These are phyloP conservation scores for Karstenula rhodostoma DNA, from an alignment of 2,329 filamentous ascomycete genomes.

Conservation along the genomic window DNA sequence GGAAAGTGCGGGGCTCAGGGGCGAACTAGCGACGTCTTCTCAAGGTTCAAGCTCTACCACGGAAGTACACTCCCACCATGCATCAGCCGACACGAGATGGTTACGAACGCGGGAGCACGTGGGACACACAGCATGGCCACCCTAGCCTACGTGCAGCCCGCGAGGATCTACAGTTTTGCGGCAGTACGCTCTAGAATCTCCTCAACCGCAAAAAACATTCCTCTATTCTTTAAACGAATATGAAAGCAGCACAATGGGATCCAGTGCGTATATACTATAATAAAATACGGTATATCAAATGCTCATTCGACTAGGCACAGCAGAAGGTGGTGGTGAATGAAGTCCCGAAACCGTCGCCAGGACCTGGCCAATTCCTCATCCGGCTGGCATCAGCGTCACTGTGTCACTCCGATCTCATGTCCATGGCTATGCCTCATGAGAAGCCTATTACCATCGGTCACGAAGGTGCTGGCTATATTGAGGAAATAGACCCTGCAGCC, in stretches of 20 bases:
- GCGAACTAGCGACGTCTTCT: background rate
- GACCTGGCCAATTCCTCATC: slow-evolving; percentile 23
- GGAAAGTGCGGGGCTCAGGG: background rate
- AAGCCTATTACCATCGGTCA: slow-evolving; percentile 49
- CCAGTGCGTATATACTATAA: slow-evolving; percentile 12
- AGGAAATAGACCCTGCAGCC: slow-evolving; percentile 41
- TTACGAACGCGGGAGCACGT: background rate
- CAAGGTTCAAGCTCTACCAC: background rate
- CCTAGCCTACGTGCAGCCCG: background rate
- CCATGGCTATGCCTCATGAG: slow-evolving; percentile 22
- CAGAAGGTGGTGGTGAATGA: slow-evolving; percentile 31
- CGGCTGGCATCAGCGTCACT: slow-evolving; percentile 29
- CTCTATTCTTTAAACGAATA: background rate
- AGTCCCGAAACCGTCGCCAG: slow-evolving; percentile 20
- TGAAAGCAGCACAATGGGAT: slow-evolving; percentile 26
- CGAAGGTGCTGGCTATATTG: slow-evolving; percentile 55
- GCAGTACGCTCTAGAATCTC: background rate
- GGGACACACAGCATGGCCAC: background rate
- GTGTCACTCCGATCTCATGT: slow-evolving; percentile 33
- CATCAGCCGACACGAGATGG: background rate
- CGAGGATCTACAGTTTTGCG: background rate
- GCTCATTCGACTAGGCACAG: slow-evolving; percentile 4
- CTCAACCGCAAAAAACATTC: background rate
- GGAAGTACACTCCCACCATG: slow-evolving; percentile 19
- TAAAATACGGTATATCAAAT: background rate